phyloP scores from a whole-genome alignment of 208 protist genomes.

The Acanthamoeba triangularis region DNA sequence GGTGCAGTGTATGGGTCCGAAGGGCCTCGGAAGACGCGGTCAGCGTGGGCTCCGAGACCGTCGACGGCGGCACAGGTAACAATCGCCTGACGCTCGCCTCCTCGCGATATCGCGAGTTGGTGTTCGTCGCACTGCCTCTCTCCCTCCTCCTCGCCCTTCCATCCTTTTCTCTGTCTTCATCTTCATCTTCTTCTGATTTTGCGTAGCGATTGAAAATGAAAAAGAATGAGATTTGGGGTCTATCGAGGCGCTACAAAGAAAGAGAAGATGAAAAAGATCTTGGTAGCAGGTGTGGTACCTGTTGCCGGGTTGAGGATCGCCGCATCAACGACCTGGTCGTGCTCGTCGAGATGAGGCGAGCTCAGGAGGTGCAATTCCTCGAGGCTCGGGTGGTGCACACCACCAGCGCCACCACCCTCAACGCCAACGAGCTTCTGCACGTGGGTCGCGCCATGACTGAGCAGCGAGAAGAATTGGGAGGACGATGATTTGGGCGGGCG shows the following conservation, averaged over 20 bases:
- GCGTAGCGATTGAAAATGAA: no score
- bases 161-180: not conserved
- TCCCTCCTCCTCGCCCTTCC: not conserved
- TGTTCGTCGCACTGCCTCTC: not conserved
- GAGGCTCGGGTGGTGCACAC: not conserved
- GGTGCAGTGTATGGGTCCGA: no score
- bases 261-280: no score
- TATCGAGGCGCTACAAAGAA: no score
- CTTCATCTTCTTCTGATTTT: not conserved
- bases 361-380: not conserved
- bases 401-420: no score
- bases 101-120: not conserved
- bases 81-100: not conserved
- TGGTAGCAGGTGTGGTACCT: no score
- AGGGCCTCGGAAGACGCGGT: not conserved
- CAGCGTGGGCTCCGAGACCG: not conserved
- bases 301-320: no score
- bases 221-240: no score
- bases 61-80: no score
- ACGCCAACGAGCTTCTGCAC: not conserved
- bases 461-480: conserved; percentile 46
- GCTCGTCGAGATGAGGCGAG: not conserved
- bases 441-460: conserved; percentile 14
- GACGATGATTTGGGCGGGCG: conserved; percentile 39
- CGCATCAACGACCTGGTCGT: not conserved